A percentile compares a stretch with the other conserved stretches of the same genome.
phyloP scores from a whole-genome alignment of 2,329 filamentous ascomycete species.

The Aspergillus pseudoterreus region DNA sequence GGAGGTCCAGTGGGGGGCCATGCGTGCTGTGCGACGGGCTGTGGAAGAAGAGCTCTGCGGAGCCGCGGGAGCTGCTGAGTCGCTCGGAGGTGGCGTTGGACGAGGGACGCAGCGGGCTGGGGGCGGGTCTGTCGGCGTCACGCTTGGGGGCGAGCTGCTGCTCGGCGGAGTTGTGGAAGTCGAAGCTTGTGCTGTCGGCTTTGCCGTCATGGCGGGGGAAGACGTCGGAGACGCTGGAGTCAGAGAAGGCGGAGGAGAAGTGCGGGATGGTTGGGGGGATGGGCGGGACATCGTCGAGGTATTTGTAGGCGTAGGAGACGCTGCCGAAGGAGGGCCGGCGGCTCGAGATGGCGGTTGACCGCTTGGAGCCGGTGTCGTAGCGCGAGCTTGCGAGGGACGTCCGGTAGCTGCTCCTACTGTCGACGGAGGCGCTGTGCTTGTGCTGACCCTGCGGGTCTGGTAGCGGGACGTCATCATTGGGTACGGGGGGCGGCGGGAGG shows the following conservation, averaged over 20 bases:
- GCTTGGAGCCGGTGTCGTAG: constrained; percentile 25
- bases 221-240: constrained; percentile 22
- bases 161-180: constrained; percentile 23
- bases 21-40: constrained; percentile 15
- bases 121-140: constrained; percentile 7
- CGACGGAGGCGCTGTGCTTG: constrained; percentile 25
- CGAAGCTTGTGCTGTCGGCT: constrained; percentile 25
- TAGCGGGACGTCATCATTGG: constrained; percentile 2
- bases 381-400: constrained; percentile 39
- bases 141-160: constrained; percentile 3
- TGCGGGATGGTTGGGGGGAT: constrained; percentile 26
- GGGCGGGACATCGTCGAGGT: constrained; percentile 31
- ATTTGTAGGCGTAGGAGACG: constrained; percentile 25
- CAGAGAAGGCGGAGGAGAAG: constrained; percentile 10
- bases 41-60: constrained; percentile 18
- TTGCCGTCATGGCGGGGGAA: constrained; percentile 18
- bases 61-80: constrained; percentile 18
- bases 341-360: constrained; percentile 29
- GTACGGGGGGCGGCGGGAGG: constrained; percentile 14
- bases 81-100: constrained; percentile 18
- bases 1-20: constrained; percentile 15
- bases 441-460: constrained; percentile 11
- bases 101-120: constrained; percentile 13
- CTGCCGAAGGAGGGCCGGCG: constrained; percentile 32
- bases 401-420: constrained; percentile 38